Evolutionary conservation across 169 alveolate species (phyloP), one percentile per base, ranked within the genome.

Genomic region (Babesia bigemina): DNA sequence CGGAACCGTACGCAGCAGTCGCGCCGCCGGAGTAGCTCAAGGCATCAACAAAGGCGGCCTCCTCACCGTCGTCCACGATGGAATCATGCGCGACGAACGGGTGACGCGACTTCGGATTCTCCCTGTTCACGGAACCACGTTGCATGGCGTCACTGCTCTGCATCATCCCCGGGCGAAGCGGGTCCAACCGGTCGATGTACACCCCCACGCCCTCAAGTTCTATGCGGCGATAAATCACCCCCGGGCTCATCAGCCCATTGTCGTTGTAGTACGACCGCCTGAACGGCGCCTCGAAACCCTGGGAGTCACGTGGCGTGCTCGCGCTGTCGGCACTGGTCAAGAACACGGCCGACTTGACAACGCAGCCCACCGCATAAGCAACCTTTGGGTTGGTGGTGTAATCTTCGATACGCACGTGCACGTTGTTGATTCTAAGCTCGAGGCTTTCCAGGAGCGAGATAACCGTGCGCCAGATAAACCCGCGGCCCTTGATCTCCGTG

Each of bases 401-500:
- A 56, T 87, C 92, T 60, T 87, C 92, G 11, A 87, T 53, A 21
- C 92, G 61, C 24, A 87, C 26, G 79, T 87, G 92, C 12, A 87
- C 52, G 62, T 87, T 78, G 58, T 33, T 47, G 50, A 87, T 70
- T 22, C 56, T 22, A 3, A 84, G 77, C 52, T 77, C 82, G 44
- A 87, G 78, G 67, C 70, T 84, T 36, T 77, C 88, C 79, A 84
- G 57, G 22, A 87, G 65, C 42, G 86, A 85, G 33, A 86, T 49
- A n/a, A 78, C 66, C 50, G 83, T 69, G 50, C 67, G 62, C 92
- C 92, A 86, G 24, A 83, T 10, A 39, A 86, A 74, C 42, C 92
- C 92, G 36, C 63, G 61, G 63, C 73, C 87, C 73, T 81, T 74
- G n/a, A 81, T 62, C 62, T 81, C 84, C 21, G 59, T 81, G 29